Evolutionary conservation across 768 basidiomycete species (phyloP), one percentile per base, ranked within the genome.

Genomic region (Gelatoporia subvermispora): DNA sequence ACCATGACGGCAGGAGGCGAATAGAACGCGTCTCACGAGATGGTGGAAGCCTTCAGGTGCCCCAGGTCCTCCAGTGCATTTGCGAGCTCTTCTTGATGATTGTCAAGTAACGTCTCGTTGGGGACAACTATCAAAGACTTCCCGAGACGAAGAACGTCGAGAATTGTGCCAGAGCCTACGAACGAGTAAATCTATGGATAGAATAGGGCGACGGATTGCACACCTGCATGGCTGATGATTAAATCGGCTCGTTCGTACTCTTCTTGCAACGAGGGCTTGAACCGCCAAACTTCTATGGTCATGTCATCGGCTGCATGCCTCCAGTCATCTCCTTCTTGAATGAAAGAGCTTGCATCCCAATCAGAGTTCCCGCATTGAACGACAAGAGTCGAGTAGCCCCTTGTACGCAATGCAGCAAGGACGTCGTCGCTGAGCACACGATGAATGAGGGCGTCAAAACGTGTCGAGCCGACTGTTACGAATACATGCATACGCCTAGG

Each of bases 201-300:
- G 35, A 8, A 28, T 16, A 8, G 18, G 24, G 21, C 52, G 37
- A 35, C 36, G 34, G 50, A 25, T 22, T 43, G 36, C 18, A 44
- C 35, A 93, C 95, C 95, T 61, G 93, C 95, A 74, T 98, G 95
- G 57, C 91, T 89, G 35, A 99, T 86, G 44, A 99, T 77, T 43
- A 93, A 68, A 61, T 92, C 85, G 41, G 88, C 84, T 17, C 63
- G 69, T 28, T 72, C 69, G 50, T 85, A 85, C 36, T 85, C 79
- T 4, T 72, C 75, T 45, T 81, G 72, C 51, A 97, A 72, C 18
- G 85, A 80, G 8, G 83, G 73, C 61, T 85, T 87, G 71, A 88
- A 94, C 54, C 70, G 76, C 77, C 85, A 88, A 31, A 82, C 66
- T 56, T 85, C 76, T 42, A 94, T 72, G 16, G 64, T 49, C 28